phyloP scores from a whole-genome alignment of 495 filamentous ascomycete species.

The Penicillium longicatenatum region DNA sequence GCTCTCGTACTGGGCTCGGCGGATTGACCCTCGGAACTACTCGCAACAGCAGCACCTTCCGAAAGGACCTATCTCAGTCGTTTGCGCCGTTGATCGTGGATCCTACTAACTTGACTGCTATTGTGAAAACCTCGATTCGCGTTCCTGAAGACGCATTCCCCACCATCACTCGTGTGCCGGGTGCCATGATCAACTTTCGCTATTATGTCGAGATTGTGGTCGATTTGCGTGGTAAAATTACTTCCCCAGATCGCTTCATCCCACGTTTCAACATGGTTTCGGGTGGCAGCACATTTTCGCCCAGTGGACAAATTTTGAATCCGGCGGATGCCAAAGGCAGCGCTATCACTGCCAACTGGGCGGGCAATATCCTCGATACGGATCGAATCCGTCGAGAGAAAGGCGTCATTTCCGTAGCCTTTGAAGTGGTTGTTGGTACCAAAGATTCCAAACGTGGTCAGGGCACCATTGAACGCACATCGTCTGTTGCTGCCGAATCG shows the following conservation, averaged over 20 bases:
- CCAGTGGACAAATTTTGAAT: slow-evolving; percentile 51
- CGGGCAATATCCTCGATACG: slow-evolving; percentile 83
- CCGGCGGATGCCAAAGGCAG: slow-evolving; percentile 39
- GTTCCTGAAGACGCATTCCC: slow-evolving; percentile 91
- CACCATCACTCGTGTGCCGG: slow-evolving; percentile 85
- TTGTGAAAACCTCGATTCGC: slow-evolving; percentile 76
- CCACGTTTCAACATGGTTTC: slow-evolving; percentile 58
- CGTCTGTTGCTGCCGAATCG: slow-evolving; percentile 28
- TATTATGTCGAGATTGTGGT: slow-evolving; percentile 92
- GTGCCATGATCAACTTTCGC: slow-evolving; percentile 88
- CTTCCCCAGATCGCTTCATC: slow-evolving; percentile 64
- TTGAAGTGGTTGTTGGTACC: slow-evolving; percentile 88
- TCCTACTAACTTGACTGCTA: slow-evolving; percentile 71
- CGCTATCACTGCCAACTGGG: slow-evolving; percentile 56
- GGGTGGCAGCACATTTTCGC: slow-evolving; percentile 45
- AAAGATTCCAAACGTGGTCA: slow-evolving; percentile 69
- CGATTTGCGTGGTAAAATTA: slow-evolving; percentile 85
- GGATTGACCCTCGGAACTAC: slow-evolving; percentile 80
- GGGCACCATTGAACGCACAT: slow-evolving; percentile 40
- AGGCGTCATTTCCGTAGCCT: slow-evolving; percentile 77
- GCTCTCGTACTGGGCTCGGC: slow-evolving; percentile 68
- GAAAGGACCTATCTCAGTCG: slow-evolving; percentile 88
- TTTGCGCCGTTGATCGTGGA: slow-evolving; percentile 86
- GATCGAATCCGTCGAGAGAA: slow-evolving; percentile 84
- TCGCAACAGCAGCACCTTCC: slow-evolving; percentile 82